Evolutionary conservation across 2,329 filamentous ascomycete genomes (phyloP), one percentile per base, ranked within the genome.

Genomic region (Phaeosphaeriaceae sp.): DNA sequence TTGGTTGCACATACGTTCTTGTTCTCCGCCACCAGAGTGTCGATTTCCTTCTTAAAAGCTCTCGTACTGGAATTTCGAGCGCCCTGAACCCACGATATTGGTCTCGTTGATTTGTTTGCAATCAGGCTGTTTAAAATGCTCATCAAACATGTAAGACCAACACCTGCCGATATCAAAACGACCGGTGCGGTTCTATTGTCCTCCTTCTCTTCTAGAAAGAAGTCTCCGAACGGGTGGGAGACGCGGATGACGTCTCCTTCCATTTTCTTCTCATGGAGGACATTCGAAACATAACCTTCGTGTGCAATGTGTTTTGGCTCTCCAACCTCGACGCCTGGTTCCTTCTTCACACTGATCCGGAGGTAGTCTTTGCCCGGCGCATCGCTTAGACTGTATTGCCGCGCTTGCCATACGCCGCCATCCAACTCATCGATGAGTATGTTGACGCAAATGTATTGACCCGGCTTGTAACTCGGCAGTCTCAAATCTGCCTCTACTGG

Each of bases 351-450:
- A 50, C 85, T 90, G 76, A 92, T 88, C 27, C 90, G 86, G 76
- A 91, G 90, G 76, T 87, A 84, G 50, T 86, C 82, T 9, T 83
- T 78, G 1, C 80, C 80, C 1, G 88, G 89, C 50, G 85, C 82
- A 62, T 91, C 89, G 68, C 86, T 89, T 60, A 93, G 82, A 24
- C 88, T 91, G 78, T 92, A 93, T 75, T 92, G 90, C 31, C 90
- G 82, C 19, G 86, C 83, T 75, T 93, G 90, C 63, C 82, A 77
- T 71, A 87, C 82, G n/a, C 85, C 84, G 10, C 69, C 72, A 7
- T 75, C 66, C 15, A 76, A 51, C 59, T 74, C 70, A 1, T 86
- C 84, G 0, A 90, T 83, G 50, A 83, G 80, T 7, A 88, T 74
- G 50, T 84, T 84, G 48, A 92, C 77, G 0, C 88, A 89, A 59